A percentile compares a stretch with the other conserved stretches of the same genome.
phyloP scores from a whole-genome alignment of 2,329 filamentous ascomycete species.

The Aspergillus tamarii region DNA sequence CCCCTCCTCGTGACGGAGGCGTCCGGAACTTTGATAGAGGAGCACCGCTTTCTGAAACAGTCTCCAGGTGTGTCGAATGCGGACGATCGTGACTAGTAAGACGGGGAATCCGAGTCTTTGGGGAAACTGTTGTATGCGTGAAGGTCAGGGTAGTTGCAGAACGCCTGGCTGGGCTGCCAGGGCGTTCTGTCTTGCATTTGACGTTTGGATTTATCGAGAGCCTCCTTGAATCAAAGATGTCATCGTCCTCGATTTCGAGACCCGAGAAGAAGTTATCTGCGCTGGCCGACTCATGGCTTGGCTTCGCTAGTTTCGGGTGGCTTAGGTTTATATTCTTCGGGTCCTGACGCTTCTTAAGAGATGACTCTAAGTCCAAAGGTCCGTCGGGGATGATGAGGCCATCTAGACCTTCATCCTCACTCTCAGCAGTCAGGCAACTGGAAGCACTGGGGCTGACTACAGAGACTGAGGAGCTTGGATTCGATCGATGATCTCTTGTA shows the following conservation, averaged over 20 bases:
- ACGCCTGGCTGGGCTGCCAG: conserved; percentile 69
- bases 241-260: conserved; percentile 82
- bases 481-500: conserved; percentile 74
- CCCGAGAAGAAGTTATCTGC: conserved; percentile 81
- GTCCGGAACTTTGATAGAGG: conserved; percentile 65
- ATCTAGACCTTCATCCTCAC: conserved; percentile 88
- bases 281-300: conserved; percentile 30
- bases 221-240: conserved; percentile 79
- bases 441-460: conserved; percentile 90
- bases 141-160: conserved; percentile 87
- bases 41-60: conserved; percentile 86
- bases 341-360: conserved; percentile 71
- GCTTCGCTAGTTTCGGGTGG: conserved; percentile 29
- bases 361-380: conserved; percentile 79
- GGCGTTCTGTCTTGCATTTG: conserved; percentile 74
- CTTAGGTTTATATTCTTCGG: conserved; percentile 41
- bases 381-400: conserved; percentile 85
- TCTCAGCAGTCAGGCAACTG: conserved; percentile 88
- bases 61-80: conserved; percentile 75
- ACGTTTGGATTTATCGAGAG: conserved; percentile 88
- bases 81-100: conserved; percentile 72
- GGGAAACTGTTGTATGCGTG: conserved; percentile 70
- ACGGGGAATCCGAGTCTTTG: conserved; percentile 74
- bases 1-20: conserved; percentile 67
- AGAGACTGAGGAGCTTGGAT: conserved; percentile 83